Conservation (phyloP, 139 green algal genomes). For the Chlorella sp. region DNA sequence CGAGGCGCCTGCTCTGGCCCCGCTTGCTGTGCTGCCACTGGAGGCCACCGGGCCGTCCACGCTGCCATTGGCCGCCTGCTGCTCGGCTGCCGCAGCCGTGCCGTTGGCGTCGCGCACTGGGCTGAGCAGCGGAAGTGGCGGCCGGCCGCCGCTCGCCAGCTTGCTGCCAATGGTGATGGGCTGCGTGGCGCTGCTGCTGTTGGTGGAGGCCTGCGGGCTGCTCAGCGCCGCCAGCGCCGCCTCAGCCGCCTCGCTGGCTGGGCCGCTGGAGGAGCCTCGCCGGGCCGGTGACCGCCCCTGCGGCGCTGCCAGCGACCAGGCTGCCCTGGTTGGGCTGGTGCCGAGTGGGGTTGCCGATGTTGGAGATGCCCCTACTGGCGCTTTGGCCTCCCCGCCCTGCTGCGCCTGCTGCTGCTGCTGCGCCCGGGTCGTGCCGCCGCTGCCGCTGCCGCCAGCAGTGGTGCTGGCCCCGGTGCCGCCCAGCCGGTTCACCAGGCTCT, state of each 20-base stretch:
- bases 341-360: not conserved
- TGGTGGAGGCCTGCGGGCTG: not conserved
- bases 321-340: not conserved
- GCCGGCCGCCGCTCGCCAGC: not conserved
- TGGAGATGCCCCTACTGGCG: no score
- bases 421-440: not conserved
- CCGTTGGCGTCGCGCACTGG: not conserved
- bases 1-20: not conserved
- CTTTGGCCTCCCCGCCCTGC: not conserved
- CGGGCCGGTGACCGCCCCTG: not conserved
- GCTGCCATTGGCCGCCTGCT: not conserved
- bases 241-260: not conserved
- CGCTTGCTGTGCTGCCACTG: not conserved
- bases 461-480: not conserved
- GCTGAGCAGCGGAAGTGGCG: not conserved
- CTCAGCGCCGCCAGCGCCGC: not conserved
- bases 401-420: slow-evolving; percentile 1
- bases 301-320: not conserved
- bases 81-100: not conserved
- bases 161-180: not conserved
- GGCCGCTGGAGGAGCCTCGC: not conserved
- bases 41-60: slow-evolving; percentile 13
- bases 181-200: not conserved
- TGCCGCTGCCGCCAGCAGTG: not conserved
- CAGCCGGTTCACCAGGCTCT: slow-evolving; percentile 28